A percentile compares a stretch with the other conserved stretches of the same genome.
phyloP scores from a whole-genome alignment of 2,329 filamentous ascomycete species.

The Stylonectria norvegica region DNA sequence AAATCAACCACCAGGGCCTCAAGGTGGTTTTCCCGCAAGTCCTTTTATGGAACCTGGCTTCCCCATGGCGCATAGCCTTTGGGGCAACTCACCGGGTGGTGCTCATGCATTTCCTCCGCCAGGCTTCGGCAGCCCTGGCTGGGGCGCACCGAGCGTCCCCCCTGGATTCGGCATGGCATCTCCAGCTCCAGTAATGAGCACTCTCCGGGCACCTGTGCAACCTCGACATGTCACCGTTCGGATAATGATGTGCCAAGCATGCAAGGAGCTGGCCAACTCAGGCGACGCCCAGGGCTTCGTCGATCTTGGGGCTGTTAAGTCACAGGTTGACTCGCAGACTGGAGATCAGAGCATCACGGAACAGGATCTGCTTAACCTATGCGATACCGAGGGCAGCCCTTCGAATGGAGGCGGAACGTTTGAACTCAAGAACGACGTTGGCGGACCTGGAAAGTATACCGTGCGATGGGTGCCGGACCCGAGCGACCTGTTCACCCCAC shows the following conservation, averaged over 20 bases:
- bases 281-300: slow-evolving; percentile 61
- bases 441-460: slow-evolving; percentile 34
- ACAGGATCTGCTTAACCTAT: slow-evolving; percentile 75
- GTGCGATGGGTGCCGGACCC: slow-evolving; percentile 57
- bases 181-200: slow-evolving; percentile 27
- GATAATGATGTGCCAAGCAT: slow-evolving; percentile 72
- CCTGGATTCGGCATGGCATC: slow-evolving; percentile 35
- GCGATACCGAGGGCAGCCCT: slow-evolving; percentile 82
- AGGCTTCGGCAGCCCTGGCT: slow-evolving; percentile 42
- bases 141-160: slow-evolving; percentile 34
- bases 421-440: slow-evolving; percentile 56
- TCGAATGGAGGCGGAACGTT: slow-evolving; percentile 92
- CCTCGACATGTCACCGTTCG: slow-evolving; percentile 68
- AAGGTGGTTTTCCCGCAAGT: slow-evolving; percentile 39
- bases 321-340: slow-evolving; percentile 57
- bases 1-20: slow-evolving; percentile 51
- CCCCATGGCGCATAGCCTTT: slow-evolving; percentile 37
- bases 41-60: slow-evolving; percentile 43
- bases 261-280: slow-evolving; percentile 55
- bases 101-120: slow-evolving; percentile 44
- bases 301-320: slow-evolving; percentile 64
- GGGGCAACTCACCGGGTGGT: slow-evolving; percentile 37
- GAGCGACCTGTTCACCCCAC: slow-evolving; percentile 38
- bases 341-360: slow-evolving; percentile 39
- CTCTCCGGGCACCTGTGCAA: slow-evolving; percentile 40